phyloP scores from a whole-genome alignment of 129 eudicot species.

The Lactuca sativa region DNA sequence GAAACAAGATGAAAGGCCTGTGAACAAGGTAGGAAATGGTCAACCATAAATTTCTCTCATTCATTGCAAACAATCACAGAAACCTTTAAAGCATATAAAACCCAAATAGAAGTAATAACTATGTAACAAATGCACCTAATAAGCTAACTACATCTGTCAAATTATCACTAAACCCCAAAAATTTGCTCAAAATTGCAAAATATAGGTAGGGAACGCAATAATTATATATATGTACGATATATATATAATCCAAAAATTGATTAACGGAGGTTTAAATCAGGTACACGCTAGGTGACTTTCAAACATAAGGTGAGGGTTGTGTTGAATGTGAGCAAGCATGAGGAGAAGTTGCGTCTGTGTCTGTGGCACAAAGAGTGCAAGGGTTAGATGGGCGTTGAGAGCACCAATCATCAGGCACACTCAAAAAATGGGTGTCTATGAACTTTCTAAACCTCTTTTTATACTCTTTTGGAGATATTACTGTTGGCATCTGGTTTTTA shows the following conservation, averaged over 20 bases:
- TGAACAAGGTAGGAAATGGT: too few relatives aligned
- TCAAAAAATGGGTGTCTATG: slow-evolving; percentile 58
- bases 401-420: slow-evolving; percentile 83
- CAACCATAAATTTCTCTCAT: slow-evolving; percentile 10
- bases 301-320: neutral
- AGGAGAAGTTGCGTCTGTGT: slow-evolving; percentile 5
- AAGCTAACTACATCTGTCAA: neutral
- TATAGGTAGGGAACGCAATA: neutral
- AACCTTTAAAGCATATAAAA: slow-evolving; percentile 23
- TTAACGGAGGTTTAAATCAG: too few relatives aligned
- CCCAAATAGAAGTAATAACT: slow-evolving; percentile 22
- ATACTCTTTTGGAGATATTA: slow-evolving; percentile 77
- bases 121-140: slow-evolving; percentile 1
- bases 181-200: neutral
- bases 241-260: neutral
- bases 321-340: slow-evolving; percentile 25
- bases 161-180: neutral
- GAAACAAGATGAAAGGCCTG: too few relatives aligned
- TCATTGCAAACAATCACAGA: slow-evolving; percentile 35
- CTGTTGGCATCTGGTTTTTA: slow-evolving; percentile 66
- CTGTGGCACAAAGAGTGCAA: slow-evolving; percentile 36
- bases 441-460: slow-evolving; percentile 74
- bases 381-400: slow-evolving; percentile 49
- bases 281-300: too few relatives aligned
- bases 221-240: too few relatives aligned